Evolutionary conservation across 257 asterid species (phyloP).

Genomic region (Solanum appendiculatum): DNA sequence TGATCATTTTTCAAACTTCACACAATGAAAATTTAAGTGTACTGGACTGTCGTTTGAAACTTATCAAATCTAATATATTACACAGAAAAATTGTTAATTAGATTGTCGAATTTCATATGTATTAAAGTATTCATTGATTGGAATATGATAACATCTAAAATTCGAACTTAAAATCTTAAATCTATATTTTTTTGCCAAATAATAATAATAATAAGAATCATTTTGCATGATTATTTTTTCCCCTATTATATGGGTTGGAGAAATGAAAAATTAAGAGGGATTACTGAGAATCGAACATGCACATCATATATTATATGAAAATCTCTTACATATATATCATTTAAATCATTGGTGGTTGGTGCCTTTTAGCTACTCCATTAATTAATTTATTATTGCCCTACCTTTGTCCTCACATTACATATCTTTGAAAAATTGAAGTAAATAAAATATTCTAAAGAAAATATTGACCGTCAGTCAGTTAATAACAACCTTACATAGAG

Average conservation of each 20-base stretch:
- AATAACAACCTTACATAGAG: neutral
- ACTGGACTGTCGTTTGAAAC: rapidly evolving
- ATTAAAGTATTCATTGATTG: neutral
- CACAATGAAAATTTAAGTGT: no score
- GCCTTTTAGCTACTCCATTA: neutral
- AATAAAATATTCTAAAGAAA: neutral
- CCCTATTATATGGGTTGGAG: neutral
- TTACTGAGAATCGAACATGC: neutral
- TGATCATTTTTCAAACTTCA: no score
- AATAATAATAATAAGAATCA: no score
- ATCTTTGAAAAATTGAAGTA: neutral
- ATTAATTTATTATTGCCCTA: neutral
- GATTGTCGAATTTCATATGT: neutral
- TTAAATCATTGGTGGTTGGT: neutral
- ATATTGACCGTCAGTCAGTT: neutral
- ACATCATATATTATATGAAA: neutral
- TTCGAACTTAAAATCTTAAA: neutral
- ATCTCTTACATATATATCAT: neutral
- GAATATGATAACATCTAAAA: neutral
- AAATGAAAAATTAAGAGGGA: neutral
- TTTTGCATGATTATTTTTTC: neutral
- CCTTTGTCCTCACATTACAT: neutral
- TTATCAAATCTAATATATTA: no score
- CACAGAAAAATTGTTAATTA: no score
- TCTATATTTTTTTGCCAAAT: neutral